Percentiles rank a stretch among this genome's conserved stretches.
Conservation (phyloP, 1,284 basidiomycete species). For the Boletus semigastroideus region DNA sequence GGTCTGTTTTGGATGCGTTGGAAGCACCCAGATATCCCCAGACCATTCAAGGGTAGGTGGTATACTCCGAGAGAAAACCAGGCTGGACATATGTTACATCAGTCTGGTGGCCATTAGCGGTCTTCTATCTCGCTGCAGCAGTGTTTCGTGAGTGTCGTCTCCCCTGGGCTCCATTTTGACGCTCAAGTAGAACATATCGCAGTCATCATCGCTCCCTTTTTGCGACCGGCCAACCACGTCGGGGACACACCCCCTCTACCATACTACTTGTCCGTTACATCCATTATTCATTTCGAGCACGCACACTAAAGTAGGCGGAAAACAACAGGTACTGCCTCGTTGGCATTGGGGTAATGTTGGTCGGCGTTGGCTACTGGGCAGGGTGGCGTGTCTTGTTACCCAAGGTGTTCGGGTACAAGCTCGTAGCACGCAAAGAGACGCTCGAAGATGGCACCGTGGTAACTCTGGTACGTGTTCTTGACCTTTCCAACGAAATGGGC, state of each 20-base stretch:
- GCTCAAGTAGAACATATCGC: not conserved
- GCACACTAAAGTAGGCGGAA: not conserved
- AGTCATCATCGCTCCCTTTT: constrained; percentile 58
- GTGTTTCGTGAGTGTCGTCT: constrained; percentile 43
- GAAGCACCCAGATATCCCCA: constrained; percentile 43
- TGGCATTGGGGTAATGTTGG: constrained; percentile 48
- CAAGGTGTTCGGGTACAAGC: constrained; percentile 47
- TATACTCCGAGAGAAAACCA: not conserved
- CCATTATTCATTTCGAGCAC: not conserved
- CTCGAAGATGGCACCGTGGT: constrained; percentile 58
- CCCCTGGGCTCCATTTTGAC: not conserved
- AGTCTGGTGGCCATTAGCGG: constrained; percentile 59
- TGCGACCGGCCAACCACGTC: constrained; percentile 51
- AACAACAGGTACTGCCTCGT: constrained; percentile 51
- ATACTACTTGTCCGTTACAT: constrained; percentile 49
- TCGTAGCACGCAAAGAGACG: constrained; percentile 46
- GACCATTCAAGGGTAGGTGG: constrained; percentile 56
- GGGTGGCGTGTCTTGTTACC: constrained; percentile 53
- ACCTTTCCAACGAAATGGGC: not conserved
- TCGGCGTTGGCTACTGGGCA: constrained; percentile 56
- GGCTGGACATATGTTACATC: not conserved
- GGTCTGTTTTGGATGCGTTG: constrained; percentile 62
- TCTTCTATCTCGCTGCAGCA: constrained; percentile 54
- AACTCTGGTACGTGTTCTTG: constrained; percentile 43
- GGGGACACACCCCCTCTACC: constrained; percentile 62